Evolutionary conservation across 495 filamentous ascomycete genomes (phyloP).

Genomic region (Neurospora sp.): DNA sequence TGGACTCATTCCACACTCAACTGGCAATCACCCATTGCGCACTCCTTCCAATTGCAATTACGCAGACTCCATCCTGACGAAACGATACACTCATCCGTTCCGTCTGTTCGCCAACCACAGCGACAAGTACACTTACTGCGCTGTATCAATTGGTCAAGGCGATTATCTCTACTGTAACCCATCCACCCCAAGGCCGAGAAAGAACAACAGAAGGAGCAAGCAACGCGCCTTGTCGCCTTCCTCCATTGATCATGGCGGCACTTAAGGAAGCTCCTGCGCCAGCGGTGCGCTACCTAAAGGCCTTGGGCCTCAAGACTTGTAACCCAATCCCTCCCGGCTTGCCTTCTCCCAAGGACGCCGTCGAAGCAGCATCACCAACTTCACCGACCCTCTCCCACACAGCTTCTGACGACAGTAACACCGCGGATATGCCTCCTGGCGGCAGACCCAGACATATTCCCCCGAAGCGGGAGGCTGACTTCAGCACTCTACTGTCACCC

Average conservation of each 20-base stretch:
- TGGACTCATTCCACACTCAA: neutral
- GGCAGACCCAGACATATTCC: conserved; percentile 10
- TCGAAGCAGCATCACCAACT: neutral
- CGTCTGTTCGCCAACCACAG: neutral
- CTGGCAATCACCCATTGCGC: neutral
- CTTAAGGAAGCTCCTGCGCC: neutral
- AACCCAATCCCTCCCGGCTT: neutral
- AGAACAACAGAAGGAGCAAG: neutral
- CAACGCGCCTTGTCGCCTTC: neutral
- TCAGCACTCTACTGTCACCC: conserved; percentile 18
- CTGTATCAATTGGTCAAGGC: neutral
- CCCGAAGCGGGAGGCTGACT: conserved; percentile 22
- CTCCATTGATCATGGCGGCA: neutral
- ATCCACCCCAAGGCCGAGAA: neutral
- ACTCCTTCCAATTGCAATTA: neutral
- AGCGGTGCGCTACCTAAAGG: neutral
- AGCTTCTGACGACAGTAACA: conserved; percentile 4
- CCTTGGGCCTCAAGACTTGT: neutral
- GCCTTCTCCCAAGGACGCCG: neutral
- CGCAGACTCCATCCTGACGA: neutral
- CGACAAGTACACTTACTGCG: neutral
- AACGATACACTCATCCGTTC: neutral
- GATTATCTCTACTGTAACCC: neutral
- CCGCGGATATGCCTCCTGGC: conserved; percentile 18
- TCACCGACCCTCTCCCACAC: neutral